These are phyloP conservation scores for Neurospora sp. DNA, from an alignment of 2,329 filamentous ascomycete genomes.

Conservation along the genomic window DNA sequence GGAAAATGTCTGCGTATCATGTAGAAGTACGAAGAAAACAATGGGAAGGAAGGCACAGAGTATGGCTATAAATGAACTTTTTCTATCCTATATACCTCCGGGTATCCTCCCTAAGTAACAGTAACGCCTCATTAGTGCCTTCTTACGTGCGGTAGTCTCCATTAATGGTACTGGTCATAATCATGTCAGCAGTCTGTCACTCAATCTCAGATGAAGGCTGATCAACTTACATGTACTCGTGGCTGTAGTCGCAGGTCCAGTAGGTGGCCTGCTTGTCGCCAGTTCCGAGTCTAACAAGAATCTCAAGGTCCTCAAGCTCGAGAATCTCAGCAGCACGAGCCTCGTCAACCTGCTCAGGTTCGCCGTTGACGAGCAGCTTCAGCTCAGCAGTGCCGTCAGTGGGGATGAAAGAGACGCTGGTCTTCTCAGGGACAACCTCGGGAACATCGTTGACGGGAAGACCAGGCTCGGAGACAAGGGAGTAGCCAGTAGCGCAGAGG, in stretches of 20 bases:
- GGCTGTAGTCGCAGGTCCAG: slow-evolving; percentile 82
- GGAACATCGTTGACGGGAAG: slow-evolving; percentile 48
- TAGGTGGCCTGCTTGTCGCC: slow-evolving; percentile 60
- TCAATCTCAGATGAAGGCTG: background rate
- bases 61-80: background rate
- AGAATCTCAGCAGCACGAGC: slow-evolving; percentile 66
- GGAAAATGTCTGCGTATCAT: background rate
- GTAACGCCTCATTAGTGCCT: background rate
- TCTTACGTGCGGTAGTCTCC: slow-evolving; percentile 55
- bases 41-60: background rate
- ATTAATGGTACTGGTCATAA: slow-evolving; percentile 44
- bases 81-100: background rate
- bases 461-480: slow-evolving; percentile 50
- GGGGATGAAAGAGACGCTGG: slow-evolving; percentile 70
- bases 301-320: slow-evolving; percentile 69
- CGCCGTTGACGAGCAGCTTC: slow-evolving; percentile 67
- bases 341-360: slow-evolving; percentile 73
- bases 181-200: slow-evolving; percentile 9
- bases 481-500: slow-evolving; percentile 85
- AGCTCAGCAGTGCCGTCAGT: slow-evolving; percentile 67
- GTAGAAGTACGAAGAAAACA: background rate
- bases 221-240: slow-evolving; percentile 54
- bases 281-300: slow-evolving; percentile 63
- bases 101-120: background rate
- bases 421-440: slow-evolving; percentile 58